These are phyloP conservation scores for Hanseniaspora jakobsenii DNA, from an alignment of 805 yeast species.

Conservation along the genomic window DNA sequence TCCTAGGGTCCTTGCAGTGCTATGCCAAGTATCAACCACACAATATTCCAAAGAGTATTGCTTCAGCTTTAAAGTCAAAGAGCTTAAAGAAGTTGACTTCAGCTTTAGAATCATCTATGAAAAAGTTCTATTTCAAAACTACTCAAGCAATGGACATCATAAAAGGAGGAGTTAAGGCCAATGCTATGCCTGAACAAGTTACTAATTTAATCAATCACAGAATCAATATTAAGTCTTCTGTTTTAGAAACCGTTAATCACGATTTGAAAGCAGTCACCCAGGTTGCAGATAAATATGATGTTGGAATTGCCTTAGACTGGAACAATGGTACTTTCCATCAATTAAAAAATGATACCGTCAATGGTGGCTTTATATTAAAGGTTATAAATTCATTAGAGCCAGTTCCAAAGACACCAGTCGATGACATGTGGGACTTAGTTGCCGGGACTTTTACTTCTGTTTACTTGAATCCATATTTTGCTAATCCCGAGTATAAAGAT, in stretches of 20 bases:
- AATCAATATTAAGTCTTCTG: conserved; percentile 38
- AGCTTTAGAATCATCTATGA: conserved; percentile 6
- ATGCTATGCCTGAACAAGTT: conserved; percentile 52
- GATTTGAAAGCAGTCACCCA: conserved; percentile 27
- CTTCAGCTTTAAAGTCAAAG: conserved; percentile 28
- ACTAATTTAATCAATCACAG: conserved; percentile 43
- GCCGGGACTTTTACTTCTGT: conserved; percentile 36
- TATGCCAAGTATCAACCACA: conserved; percentile 34
- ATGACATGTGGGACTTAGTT: conserved; percentile 39
- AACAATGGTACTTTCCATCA: conserved; percentile 20
- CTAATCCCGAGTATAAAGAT: conserved; percentile 2
- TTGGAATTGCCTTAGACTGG: conserved; percentile 34
- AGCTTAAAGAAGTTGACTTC: conserved; percentile 30
- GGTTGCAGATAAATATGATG: conserved; percentile 35
- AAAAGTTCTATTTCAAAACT: conserved; percentile 14
- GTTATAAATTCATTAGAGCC: conserved; percentile 31
- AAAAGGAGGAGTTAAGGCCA: conserved; percentile 52
- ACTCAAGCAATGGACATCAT: conserved; percentile 43
- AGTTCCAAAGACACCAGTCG: conserved; percentile 42
- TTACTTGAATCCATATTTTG: conserved; percentile 12
- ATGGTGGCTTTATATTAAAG: conserved; percentile 35
- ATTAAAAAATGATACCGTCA: conserved; percentile 22
- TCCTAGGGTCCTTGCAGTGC: conserved; percentile 46
- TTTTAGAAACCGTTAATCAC: conserved; percentile 30
- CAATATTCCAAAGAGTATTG: conserved; percentile 15